Evolutionary conservation across 805 yeast species (phyloP).

Genomic region (Yarrowia divulgata): DNA sequence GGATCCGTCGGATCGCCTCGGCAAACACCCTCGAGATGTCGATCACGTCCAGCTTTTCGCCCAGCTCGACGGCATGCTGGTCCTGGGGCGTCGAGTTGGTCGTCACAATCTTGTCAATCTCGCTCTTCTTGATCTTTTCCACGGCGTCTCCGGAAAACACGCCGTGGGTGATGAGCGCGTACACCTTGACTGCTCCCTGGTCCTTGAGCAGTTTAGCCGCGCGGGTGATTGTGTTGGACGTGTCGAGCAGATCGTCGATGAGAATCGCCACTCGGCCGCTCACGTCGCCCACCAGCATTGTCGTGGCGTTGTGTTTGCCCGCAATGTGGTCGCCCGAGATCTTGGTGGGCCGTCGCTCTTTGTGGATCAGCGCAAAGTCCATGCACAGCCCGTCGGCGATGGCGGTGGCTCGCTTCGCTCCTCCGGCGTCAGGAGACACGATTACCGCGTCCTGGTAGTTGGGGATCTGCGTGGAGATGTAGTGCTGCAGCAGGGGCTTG

Average conservation of each 20-base stretch:
- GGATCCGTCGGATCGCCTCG: constrained; percentile 94
- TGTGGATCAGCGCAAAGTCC: constrained; percentile 93
- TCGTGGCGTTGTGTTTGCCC: constrained; percentile 65
- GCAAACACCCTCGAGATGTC: constrained; percentile 90
- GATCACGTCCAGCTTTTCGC: constrained; percentile 74
- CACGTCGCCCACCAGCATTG: constrained; percentile 97
- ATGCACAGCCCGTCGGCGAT: constrained; percentile 89
- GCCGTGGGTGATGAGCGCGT: constrained; percentile 91
- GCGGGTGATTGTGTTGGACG: constrained; percentile 87
- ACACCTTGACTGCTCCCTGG: constrained; percentile 87
- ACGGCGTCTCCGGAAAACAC: constrained; percentile 92
- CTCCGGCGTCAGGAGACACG: constrained; percentile 99
- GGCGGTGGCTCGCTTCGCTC: constrained; percentile 95
- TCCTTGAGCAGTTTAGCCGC: constrained; percentile 92
- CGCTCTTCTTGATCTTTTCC: constrained; percentile 67
- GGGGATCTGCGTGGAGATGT: constrained; percentile 80
- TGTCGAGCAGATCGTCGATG: constrained; percentile 92
- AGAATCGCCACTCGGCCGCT: constrained; percentile 84
- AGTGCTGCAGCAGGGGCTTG: constrained; percentile 84
- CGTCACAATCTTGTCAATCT: constrained; percentile 83
- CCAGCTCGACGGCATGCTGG: constrained; percentile 59
- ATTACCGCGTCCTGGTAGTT: constrained; percentile 82
- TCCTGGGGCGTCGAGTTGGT: constrained; percentile 92
- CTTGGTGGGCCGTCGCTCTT: constrained; percentile 70
- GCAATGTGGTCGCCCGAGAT: constrained; percentile 42